Conservation (phyloP, 164 flowering plant genomes). For the Stephania japonica region DNA sequence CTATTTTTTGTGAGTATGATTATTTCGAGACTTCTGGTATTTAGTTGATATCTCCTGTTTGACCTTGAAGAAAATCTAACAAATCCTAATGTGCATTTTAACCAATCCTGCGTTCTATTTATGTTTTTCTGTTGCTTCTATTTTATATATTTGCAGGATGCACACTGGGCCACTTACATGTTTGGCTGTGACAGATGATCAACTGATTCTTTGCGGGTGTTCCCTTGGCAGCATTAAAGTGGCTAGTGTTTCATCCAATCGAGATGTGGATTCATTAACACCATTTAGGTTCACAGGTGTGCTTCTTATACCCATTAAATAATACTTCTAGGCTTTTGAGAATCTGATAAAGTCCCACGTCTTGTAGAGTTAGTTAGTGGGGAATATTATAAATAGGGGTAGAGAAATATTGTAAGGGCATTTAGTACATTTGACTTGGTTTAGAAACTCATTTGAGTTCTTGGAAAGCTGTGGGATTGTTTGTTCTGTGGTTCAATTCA, state of each 20-base stretch:
- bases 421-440: too few species aligned
- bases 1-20: background rate
- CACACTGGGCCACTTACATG: conserved; percentile 57
- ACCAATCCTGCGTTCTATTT: background rate
- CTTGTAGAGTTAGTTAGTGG: too few species aligned
- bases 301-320: conserved; percentile 1
- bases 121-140: background rate
- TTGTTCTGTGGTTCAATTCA: too few species aligned
- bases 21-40: background rate
- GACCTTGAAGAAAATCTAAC: background rate
- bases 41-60: background rate
- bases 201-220: conserved; percentile 68
- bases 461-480: too few species aligned
- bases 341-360: too few species aligned
- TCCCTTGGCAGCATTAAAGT: conserved; percentile 58
- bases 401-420: too few species aligned
- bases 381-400: too few species aligned
- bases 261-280: conserved; percentile 44
- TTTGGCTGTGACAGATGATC: conserved; percentile 63
- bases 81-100: background rate
- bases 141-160: conserved; percentile 52
- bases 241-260: conserved; percentile 55
- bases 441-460: too few species aligned
- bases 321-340: background rate
- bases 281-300: conserved; percentile 46